phyloP scores from a whole-genome alignment of 495 filamentous ascomycete species.

The Penicillium subrubescens region DNA sequence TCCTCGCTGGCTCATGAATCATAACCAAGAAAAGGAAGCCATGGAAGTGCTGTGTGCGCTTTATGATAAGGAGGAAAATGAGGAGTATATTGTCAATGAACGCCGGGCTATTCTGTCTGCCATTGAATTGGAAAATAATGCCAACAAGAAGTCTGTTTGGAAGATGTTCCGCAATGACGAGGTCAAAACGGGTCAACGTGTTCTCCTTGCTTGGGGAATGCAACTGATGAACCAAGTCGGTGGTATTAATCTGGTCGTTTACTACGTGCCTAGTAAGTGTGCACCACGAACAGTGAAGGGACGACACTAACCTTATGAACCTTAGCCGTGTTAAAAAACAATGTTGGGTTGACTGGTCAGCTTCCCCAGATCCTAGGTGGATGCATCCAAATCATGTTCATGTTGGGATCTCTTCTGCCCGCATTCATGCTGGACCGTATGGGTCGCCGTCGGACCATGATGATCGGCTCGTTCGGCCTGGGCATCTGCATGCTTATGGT shows the following conservation, averaged over 20 bases:
- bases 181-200: slow-evolving; percentile 55
- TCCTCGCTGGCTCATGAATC: slow-evolving; percentile 47
- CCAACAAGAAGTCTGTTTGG: slow-evolving; percentile 26
- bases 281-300: no score
- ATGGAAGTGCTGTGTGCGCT: slow-evolving; percentile 55
- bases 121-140: slow-evolving; percentile 40
- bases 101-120: slow-evolving; percentile 49
- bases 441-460: slow-evolving; percentile 61
- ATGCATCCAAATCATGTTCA: slow-evolving; percentile 46
- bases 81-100: slow-evolving; percentile 47
- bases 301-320: no score
- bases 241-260: slow-evolving; percentile 54
- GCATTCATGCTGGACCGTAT: slow-evolving; percentile 49
- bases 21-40: slow-evolving; percentile 50
- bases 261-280: no score
- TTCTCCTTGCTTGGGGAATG: slow-evolving; percentile 51
- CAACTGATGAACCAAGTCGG: slow-evolving; percentile 53
- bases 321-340: no score
- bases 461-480: slow-evolving; percentile 51
- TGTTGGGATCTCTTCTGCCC: slow-evolving; percentile 48
- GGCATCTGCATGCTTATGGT: no score
- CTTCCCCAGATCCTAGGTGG: no score
- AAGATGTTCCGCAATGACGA: slow-evolving; percentile 40
- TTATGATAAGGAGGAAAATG: slow-evolving; percentile 43
- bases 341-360: no score